Conservation (phyloP, 352 stramenopile genomes). For the Phytophthora litchii region DNA sequence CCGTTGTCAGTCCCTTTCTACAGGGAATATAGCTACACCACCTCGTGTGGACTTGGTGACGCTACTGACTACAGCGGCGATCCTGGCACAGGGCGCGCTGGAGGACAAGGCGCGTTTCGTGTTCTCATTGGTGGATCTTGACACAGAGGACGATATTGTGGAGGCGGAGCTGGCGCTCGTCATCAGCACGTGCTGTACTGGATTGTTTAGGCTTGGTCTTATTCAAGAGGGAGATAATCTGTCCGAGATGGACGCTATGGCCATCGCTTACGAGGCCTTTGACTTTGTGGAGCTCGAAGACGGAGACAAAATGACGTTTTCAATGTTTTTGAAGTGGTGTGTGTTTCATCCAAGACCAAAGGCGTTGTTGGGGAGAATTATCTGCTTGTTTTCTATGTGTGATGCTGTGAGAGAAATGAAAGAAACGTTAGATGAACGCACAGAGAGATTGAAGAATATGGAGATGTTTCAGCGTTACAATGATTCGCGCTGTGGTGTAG, state of each 20-base stretch:
- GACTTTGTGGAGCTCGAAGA: conserved; percentile 63
- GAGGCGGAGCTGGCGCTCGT: conserved; percentile 73
- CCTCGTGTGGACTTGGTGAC: conserved; percentile 63
- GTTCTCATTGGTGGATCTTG: conserved; percentile 73
- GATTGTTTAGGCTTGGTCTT: conserved; percentile 47
- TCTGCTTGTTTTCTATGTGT: conserved; percentile 55
- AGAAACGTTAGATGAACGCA: conserved; percentile 27
- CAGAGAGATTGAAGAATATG: neutral
- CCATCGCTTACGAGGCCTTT: conserved; percentile 74
- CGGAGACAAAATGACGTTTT: conserved; percentile 73
- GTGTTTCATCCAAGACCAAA: conserved; percentile 66
- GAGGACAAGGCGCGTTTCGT: conserved; percentile 61
- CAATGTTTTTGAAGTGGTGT: conserved; percentile 68
- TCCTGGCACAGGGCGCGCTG: conserved; percentile 56
- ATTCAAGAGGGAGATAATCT: conserved; percentile 14
- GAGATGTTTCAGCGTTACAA: conserved; percentile 45
- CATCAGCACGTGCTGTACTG: conserved; percentile 55
- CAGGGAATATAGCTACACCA: neutral
- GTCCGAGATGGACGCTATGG: conserved; percentile 52
- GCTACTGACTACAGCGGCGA: conserved; percentile 46
- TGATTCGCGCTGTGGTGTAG: neutral
- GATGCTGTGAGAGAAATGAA: conserved; percentile 42
- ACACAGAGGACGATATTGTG: conserved; percentile 78
- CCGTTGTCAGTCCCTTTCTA: conserved; percentile 9
- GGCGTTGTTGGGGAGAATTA: conserved; percentile 60